Evolutionary conservation across 2,329 filamentous ascomycete species (phyloP).

Genomic region (Phialocephala subalpina): DNA sequence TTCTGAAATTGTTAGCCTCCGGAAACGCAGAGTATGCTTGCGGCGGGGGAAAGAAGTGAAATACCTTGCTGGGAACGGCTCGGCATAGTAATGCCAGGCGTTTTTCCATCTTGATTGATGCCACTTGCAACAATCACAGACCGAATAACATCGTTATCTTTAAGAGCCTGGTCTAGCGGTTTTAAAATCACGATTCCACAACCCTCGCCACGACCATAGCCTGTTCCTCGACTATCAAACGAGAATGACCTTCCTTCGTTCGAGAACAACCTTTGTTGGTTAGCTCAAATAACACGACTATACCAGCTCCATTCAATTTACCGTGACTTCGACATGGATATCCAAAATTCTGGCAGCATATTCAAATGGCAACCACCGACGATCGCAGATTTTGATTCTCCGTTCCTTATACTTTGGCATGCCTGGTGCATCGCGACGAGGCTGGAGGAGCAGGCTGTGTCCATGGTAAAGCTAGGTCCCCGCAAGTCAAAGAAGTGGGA

Average conservation of each 20-base stretch:
- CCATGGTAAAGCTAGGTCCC: constrained; percentile 60
- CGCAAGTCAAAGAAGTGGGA: constrained; percentile 63
- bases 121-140: constrained; percentile 52
- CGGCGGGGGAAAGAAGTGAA: too few relatives aligned
- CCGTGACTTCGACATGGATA: constrained; percentile 41
- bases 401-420: constrained; percentile 56
- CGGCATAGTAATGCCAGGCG: constrained; percentile 54
- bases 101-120: constrained; percentile 55
- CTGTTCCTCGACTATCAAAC: constrained; percentile 64
- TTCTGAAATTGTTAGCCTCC: constrained; percentile 23
- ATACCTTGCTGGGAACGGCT: constrained; percentile 52
- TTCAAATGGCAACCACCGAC: constrained; percentile 47
- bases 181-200: constrained; percentile 66
- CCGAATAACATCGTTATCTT: constrained; percentile 51
- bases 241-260: constrained; percentile 48
- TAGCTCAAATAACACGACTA: constrained; percentile 45
- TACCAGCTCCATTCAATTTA: constrained; percentile 10
- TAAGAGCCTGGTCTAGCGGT: constrained; percentile 55
- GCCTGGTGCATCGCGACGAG: constrained; percentile 64
- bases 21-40: too few relatives aligned
- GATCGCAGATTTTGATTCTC: constrained; percentile 54
- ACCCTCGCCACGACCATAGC: constrained; percentile 72
- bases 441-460: constrained; percentile 65
- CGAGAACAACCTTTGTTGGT: constrained; percentile 50
- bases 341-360: constrained; percentile 46